phyloP scores from a whole-genome alignment of 306 rosid species.

The Purshia tridentata region DNA sequence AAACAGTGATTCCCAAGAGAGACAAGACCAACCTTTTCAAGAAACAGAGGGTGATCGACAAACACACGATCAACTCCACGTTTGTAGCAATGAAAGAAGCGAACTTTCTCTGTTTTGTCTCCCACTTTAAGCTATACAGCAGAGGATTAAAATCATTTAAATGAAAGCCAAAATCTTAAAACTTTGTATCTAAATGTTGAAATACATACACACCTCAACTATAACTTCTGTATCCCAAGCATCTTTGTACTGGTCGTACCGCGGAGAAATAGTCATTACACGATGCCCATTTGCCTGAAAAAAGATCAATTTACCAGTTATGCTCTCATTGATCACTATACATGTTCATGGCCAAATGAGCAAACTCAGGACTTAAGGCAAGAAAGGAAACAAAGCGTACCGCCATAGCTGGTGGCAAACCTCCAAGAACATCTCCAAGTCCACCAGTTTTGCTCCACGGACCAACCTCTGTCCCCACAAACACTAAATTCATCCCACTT shows the following conservation, averaged over 20 bases:
- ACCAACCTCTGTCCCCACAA: slow-evolving; percentile 62
- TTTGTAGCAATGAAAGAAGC: slow-evolving; percentile 73
- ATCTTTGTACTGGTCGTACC: slow-evolving; percentile 84
- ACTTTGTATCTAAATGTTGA: not conserved
- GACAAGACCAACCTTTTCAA: slow-evolving; percentile 53
- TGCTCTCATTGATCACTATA: not conserved
- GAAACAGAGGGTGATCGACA: slow-evolving; percentile 70
- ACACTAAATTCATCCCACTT: slow-evolving; percentile 40
- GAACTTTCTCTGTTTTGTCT: slow-evolving; percentile 49
- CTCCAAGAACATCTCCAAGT: slow-evolving; percentile 87
- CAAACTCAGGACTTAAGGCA: not conserved
- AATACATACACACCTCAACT: slow-evolving; percentile 41
- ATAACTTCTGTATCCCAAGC: slow-evolving; percentile 69
- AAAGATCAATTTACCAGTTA: slow-evolving; percentile 26
- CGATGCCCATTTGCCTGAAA: slow-evolving; percentile 71
- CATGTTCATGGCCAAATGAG: not conserved
- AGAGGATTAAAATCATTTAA: slow-evolving; percentile 9
- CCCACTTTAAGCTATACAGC: slow-evolving; percentile 49
- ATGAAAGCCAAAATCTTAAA: not conserved
- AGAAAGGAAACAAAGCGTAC: slow-evolving; percentile 39
- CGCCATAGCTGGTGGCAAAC: slow-evolving; percentile 78
- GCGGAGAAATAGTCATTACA: slow-evolving; percentile 69
- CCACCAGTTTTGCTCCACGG: slow-evolving; percentile 93
- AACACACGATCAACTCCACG: slow-evolving; percentile 84
- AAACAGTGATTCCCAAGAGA: not conserved